Evolutionary conservation across 768 basidiomycete species (phyloP), one percentile per base, ranked within the genome.

Genomic region (Russula emetica): DNA sequence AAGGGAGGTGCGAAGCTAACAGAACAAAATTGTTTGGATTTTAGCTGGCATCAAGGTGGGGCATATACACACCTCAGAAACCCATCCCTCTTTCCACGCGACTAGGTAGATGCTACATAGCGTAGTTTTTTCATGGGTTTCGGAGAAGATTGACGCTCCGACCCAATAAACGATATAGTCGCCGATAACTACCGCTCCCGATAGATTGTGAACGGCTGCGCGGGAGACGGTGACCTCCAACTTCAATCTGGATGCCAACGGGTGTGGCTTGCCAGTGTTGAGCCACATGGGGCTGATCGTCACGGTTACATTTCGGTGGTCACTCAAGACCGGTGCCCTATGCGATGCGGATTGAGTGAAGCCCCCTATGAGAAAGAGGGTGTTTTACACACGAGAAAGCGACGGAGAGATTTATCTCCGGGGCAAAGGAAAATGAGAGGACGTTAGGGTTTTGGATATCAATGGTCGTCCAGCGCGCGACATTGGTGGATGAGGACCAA

Each of bases 101-200:
- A 63, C 34, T 6, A 63, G 51, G 32, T 63, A 63, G 51, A 58
- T 58, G 50, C 5, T 52, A 14, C 55, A 63, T 26, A 63, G 40
- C 32, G 56, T 52, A 9, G 38, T 1, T 1, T 50, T 40, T n/a
- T 58, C 50, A 1, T 52, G 30, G 4, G 13, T 5, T 13, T 36
- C 11, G 10, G 11, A 40, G 3, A 24, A 24, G 28, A 10, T 9
- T 13, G 56, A 26, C 8, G n/a, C 42, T 5, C 62, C 62, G 18
- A 63, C 62, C 62, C 62, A 63, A 32, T 51, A 63, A 6, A 63
- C 32, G 49, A 63, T 63, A 32, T 63, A 63, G 55, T 63, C 62
- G 18, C 62, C 62, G 40, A 63, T 63, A 16, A 63, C 62, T 13
- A 52, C 28, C 16, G 62, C 57, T 45, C 53, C 56, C 7, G 62